Percentiles rank a stretch among this genome's conserved stretches.
Evolutionary conservation across 345 rosid species (phyloP).

Genomic region (Syzygium jambos): DNA sequence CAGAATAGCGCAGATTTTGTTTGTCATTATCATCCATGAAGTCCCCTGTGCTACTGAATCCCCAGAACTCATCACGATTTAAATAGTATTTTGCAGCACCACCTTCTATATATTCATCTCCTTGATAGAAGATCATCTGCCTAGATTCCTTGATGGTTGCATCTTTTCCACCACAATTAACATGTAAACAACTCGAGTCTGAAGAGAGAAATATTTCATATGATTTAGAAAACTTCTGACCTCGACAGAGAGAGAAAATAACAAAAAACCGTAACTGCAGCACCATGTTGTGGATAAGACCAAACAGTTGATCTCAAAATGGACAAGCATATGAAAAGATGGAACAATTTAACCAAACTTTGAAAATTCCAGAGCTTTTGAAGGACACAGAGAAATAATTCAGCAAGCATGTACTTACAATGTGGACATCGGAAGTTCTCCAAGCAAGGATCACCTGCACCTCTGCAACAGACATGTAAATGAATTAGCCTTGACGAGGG

Average conservation of each 20-base stretch:
- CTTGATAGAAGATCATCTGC: slow-evolving; percentile 17
- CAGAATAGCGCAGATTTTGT: neutral
- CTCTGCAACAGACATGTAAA: neutral
- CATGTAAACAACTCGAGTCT: slow-evolving; percentile 21
- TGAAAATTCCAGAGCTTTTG: neutral
- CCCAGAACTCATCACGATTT: slow-evolving; percentile 24
- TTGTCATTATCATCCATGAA: slow-evolving; percentile 29
- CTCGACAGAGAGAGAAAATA: neutral
- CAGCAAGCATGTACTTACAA: slow-evolving; percentile 9
- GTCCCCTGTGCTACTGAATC: slow-evolving; percentile 44
- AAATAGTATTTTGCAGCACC: slow-evolving; percentile 20
- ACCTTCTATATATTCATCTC: slow-evolving; percentile 23
- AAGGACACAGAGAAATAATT: neutral
- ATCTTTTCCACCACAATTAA: slow-evolving; percentile 47
- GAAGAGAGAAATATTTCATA: neutral
- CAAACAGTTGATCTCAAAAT: neutral
- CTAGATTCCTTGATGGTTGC: neutral
- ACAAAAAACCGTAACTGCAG: neutral
- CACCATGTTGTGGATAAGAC: neutral
- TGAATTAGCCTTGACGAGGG: neutral
- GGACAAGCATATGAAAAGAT: neutral
- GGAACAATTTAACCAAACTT: neutral
- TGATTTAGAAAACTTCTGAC: neutral
- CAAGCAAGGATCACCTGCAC: slow-evolving; percentile 19
- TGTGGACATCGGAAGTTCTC: slow-evolving; percentile 22